Base-by-base conservation (phyloP, 495 filamentous ascomycete genomes). In the Penicillium parvum region DNA sequence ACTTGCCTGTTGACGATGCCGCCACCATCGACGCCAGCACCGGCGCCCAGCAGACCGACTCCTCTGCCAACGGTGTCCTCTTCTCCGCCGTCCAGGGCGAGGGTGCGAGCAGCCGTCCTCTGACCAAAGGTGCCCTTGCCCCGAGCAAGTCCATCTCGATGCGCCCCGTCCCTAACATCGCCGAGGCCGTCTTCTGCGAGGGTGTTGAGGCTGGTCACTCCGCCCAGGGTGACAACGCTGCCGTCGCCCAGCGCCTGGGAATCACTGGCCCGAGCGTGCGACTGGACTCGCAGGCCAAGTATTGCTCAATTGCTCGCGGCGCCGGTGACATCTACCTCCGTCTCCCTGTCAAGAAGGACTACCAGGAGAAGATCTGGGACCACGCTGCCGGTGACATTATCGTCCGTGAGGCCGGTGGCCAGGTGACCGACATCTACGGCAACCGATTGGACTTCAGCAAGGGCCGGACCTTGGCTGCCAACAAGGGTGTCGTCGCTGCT, bases 301-400 rank as follows among this genome's bases (percentile, higher is more conserved):
- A 99, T 61, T 91, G 82, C 32, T 90, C 85, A 3, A 90, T 99
- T 59, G 90, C 94, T n/a, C 73, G 92, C 46, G 92, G 92, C 17
- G 90, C 90, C 5, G 92, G 90, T 30, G 94, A 99, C 55, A 81
- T 99, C 50, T 97, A 97, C 63, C 71, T 98, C 51, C 76, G 92
- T 37, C 68, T 99, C 20, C 92, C 94, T 12, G 82, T 84, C 9
- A 83, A 76, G 53, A 83, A 82, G 57, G 81, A 82, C 17, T 99
- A 97, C 66, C 81, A 95, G 68, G 92, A 99, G 75, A 99, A 99
- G 76, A 97, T 99, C 50, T 99, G 92, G 92, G 92, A 99, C 61
- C 92, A 99, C 66, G 94, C 91, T 21, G 91, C 88, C n/a, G 92
- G 92, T 23, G 90, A 94, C 47, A 64, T 99, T 37, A 90, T 99